Evolutionary conservation across 1,284 basidiomycete genomes (phyloP).

Genomic region (Moesziomyces sp.): DNA sequence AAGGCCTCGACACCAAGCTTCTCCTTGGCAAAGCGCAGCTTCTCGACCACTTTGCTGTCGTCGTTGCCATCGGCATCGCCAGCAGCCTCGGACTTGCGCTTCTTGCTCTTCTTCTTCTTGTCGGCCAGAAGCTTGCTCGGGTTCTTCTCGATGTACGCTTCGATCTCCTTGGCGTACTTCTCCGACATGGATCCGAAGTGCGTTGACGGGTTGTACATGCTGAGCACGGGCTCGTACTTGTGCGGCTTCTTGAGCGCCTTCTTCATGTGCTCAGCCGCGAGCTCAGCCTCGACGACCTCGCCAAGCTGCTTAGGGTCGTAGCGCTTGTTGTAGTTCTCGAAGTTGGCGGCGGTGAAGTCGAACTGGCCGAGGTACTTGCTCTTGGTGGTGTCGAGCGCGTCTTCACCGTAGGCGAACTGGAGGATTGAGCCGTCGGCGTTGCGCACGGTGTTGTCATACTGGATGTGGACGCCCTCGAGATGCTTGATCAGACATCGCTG

Average conservation of each 20-base stretch:
- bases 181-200: conserved; percentile 93
- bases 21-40: conserved; percentile 71
- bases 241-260: conserved; percentile 83
- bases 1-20: conserved; percentile 61
- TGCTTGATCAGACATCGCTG: conserved; percentile 99
- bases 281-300: conserved; percentile 76
- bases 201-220: conserved; percentile 80
- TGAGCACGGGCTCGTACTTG: conserved; percentile 82
- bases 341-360: conserved; percentile 91
- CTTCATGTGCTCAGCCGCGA: conserved; percentile 84
- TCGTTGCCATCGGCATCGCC: conserved; percentile 59
- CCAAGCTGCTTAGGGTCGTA: conserved; percentile 75
- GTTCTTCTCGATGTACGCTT: conserved; percentile 83
- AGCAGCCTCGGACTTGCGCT: conserved; percentile 59
- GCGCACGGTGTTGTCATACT: conserved; percentile 98
- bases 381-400: conserved; percentile 94
- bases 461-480: conserved; percentile 92
- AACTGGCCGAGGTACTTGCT: conserved; percentile 77
- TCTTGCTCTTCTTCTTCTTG: conserved; percentile 71
- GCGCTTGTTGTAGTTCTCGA: conserved; percentile 80
- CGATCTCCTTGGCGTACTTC: conserved; percentile 84
- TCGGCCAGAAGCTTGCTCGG: conserved; percentile 78
- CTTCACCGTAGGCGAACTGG: conserved; percentile 97
- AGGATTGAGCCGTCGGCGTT: conserved; percentile 92
- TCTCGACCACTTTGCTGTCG: conserved; percentile 46